A percentile compares a stretch with the other conserved stretches of the same genome.
Evolutionary conservation across 2,329 filamentous ascomycete genomes (phyloP).

Genomic region (Fusarium chlamydosporum): DNA sequence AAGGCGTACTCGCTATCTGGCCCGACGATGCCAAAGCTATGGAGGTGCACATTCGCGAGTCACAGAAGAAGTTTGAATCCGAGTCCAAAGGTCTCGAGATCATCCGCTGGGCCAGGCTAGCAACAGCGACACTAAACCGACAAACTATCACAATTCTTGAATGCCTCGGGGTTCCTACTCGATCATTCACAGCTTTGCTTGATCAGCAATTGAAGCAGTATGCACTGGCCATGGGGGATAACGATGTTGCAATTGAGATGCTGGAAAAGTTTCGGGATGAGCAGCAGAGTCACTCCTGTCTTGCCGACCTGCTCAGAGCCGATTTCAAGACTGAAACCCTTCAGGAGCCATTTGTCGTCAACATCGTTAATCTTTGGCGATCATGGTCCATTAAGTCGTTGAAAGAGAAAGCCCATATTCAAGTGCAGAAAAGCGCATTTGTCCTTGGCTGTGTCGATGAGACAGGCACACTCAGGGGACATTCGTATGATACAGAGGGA

Average conservation of each 20-base stretch:
- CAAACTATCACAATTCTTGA: conserved; percentile 92
- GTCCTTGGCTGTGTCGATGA: conserved; percentile 92
- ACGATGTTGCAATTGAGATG: conserved; percentile 73
- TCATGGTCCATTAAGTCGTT: conserved; percentile 90
- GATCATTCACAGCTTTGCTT: conserved; percentile 77
- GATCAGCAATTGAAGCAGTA: conserved; percentile 76
- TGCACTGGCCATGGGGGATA: conserved; percentile 76
- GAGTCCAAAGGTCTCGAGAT: conserved; percentile 83
- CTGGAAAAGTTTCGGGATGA: conserved; percentile 85
- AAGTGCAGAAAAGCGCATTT: conserved; percentile 86
- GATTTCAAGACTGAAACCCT: conserved; percentile 77
- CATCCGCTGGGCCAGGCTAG: conserved; percentile 82
- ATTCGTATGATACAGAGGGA: conserved; percentile 66
- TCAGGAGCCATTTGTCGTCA: conserved; percentile 84
- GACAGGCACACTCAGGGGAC: conserved; percentile 79
- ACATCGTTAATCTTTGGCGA: conserved; percentile 85
- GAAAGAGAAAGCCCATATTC: conserved; percentile 92
- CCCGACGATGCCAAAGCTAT: conserved; percentile 74
- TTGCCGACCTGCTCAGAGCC: conserved; percentile 82
- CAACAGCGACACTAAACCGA: conserved; percentile 85
- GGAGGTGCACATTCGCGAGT: conserved; percentile 83
- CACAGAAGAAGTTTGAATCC: conserved; percentile 88
- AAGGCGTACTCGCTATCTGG: conserved; percentile 87
- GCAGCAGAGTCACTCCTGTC: conserved; percentile 81
- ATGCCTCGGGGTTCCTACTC: conserved; percentile 77